Conservation (phyloP, 2,329 filamentous ascomycete genomes). For the Pestalotiopsis sp. region DNA sequence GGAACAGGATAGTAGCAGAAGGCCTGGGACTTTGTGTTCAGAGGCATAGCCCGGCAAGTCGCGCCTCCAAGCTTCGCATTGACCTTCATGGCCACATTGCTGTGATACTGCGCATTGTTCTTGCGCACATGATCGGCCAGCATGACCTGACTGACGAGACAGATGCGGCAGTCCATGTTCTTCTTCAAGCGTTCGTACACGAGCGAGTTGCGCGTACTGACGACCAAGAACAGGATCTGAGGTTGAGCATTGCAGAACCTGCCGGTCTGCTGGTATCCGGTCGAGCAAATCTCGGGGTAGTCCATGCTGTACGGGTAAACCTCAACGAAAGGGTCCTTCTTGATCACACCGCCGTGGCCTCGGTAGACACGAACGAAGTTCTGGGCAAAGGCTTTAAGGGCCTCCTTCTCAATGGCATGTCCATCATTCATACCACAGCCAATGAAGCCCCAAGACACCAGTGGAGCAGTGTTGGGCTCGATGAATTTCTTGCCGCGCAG, state of each 20-base stretch:
- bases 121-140: constrained; percentile 69
- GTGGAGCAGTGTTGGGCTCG: constrained; percentile 58
- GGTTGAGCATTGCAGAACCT: constrained; percentile 58
- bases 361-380: constrained; percentile 48
- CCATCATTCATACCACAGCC: constrained; percentile 48
- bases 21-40: constrained; percentile 30
- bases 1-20: constrained; percentile 47
- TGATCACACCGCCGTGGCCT: constrained; percentile 51
- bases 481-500: constrained; percentile 80
- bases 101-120: constrained; percentile 80
- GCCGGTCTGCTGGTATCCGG: constrained; percentile 57
- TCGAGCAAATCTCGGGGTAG: constrained; percentile 53
- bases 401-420: constrained; percentile 53
- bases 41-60: constrained; percentile 53
- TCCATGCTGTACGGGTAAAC: constrained; percentile 37
- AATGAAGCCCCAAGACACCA: constrained; percentile 77
- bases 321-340: constrained; percentile 34
- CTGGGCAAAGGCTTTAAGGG: constrained; percentile 57
- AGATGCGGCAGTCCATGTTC: constrained; percentile 81
- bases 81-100: constrained; percentile 95
- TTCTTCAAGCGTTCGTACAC: constrained; percentile 89
- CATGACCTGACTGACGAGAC: constrained; percentile 83
- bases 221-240: constrained; percentile 78
- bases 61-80: constrained; percentile 92
- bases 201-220: constrained; percentile 70